phyloP scores from a whole-genome alignment of 352 stramenopile species.

The Blastocystis sp. region DNA sequence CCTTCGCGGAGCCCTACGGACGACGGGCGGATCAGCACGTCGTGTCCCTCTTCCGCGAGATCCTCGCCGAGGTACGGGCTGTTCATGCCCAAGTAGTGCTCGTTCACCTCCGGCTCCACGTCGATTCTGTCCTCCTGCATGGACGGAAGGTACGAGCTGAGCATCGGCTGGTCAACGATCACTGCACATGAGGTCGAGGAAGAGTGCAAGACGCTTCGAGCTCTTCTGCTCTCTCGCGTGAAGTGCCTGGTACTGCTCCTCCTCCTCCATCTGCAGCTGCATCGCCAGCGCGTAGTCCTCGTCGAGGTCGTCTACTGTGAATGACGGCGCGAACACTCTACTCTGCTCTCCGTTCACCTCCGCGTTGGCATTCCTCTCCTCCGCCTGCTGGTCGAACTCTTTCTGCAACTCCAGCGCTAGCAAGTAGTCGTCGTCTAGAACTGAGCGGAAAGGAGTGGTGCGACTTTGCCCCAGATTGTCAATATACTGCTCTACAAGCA shows the following conservation, averaged over 20 bases:
- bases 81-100: constrained; percentile 50
- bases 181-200: background rate
- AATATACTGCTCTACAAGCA: constrained; percentile 32
- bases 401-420: constrained; percentile 28
- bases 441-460: background rate
- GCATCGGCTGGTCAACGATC: background rate
- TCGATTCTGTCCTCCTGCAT: background rate
- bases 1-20: background rate
- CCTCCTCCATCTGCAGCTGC: constrained; percentile 48
- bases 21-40: background rate
- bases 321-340: background rate
- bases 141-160: background rate
- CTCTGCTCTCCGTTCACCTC: background rate
- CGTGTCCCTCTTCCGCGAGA: background rate
- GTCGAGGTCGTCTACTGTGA: background rate
- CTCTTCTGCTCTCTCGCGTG: background rate
- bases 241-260: background rate
- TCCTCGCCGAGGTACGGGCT: constrained; percentile 32
- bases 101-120: constrained; percentile 20
- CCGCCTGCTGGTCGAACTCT: constrained; percentile 3
- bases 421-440: constrained; percentile 35
- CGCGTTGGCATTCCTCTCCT: background rate
- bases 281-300: constrained; percentile 55
- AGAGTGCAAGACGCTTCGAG: background rate
- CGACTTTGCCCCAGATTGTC: background rate